Evolutionary conservation across 176 grass and related monocot species (phyloP).

Genomic region (Eremochloa ophiuroides): DNA sequence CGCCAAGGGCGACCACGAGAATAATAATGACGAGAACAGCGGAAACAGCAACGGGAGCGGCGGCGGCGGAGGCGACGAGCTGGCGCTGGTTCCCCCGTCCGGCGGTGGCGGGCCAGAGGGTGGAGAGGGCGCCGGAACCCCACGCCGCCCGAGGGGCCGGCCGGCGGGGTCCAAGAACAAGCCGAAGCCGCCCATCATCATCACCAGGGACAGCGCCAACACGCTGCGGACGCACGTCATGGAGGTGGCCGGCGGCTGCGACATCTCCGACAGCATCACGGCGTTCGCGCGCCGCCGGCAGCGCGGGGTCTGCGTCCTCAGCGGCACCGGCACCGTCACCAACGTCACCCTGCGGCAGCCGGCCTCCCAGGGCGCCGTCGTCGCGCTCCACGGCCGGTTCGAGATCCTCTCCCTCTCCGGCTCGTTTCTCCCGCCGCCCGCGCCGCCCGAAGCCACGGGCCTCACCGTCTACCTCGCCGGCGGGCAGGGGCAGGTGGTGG

Average conservation of each 20-base stretch:
- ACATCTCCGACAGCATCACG: conserved; percentile 71
- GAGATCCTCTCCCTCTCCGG: conserved; percentile 89
- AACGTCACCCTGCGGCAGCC: conserved; percentile 80
- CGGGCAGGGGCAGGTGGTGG: conserved; percentile 77
- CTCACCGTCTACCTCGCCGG: conserved; percentile 79
- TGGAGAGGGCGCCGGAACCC: conserved; percentile 39
- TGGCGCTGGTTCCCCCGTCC: conserved; percentile 23
- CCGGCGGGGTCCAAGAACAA: conserved; percentile 84
- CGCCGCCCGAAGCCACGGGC: conserved; percentile 68
- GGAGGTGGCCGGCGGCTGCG: conserved; percentile 69
- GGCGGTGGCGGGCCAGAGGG: conserved; percentile 37
- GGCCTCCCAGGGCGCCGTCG: conserved; percentile 49
- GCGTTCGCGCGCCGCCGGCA: conserved; percentile 73
- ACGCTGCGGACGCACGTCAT: conserved; percentile 77
- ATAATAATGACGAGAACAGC: conserved; percentile 41
- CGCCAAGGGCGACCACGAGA: conserved; percentile 43
- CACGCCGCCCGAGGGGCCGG: conserved; percentile 52
- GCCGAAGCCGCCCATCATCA: conserved; percentile 82
- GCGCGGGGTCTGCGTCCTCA: conserved; percentile 76
- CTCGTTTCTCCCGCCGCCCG: conserved; percentile 79
- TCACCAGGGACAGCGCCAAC: conserved; percentile 80
- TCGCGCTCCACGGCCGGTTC: conserved; percentile 70
- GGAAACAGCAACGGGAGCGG: conserved; percentile 45
- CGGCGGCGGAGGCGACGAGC: conserved; percentile 27
- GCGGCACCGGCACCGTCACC: conserved; percentile 59